These are phyloP conservation scores for Cystofilobasidium bisporidii DNA, from an alignment of 768 basidiomycete genomes.

Conservation along the genomic window DNA sequence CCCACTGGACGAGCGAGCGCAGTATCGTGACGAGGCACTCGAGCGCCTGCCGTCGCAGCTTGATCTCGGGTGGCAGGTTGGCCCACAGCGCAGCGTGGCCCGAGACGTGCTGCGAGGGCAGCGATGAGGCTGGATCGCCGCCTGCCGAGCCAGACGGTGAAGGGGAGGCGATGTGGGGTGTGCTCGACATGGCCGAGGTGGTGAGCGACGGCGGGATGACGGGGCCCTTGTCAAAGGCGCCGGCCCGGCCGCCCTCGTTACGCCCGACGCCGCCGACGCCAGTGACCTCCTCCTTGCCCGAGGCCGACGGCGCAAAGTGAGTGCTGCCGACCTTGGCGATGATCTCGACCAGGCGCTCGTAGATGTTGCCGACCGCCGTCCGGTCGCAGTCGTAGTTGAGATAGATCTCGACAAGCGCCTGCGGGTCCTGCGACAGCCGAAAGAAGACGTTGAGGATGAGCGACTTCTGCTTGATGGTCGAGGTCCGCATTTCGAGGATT, in stretches of 20 bases:
- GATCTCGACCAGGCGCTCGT: conserved; percentile 95
- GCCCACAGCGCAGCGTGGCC: conserved; percentile 48
- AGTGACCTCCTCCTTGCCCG: conserved; percentile 4
- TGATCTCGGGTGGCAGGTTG: conserved; percentile 57
- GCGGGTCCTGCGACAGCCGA: conserved; percentile 86
- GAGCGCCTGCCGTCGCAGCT: conserved; percentile 81
- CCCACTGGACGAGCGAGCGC: conserved; percentile 85
- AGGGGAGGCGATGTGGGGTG: background rate
- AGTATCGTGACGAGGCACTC: conserved; percentile 84
- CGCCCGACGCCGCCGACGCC: conserved; percentile 26
- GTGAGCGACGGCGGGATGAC: conserved; percentile 56
- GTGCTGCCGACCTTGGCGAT: conserved; percentile 79
- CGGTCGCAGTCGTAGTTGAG: conserved; percentile 98
- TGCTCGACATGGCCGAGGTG: conserved; percentile 42
- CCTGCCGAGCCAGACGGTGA: background rate
- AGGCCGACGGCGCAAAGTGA: conserved; percentile 39
- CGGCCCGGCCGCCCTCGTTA: conserved; percentile 16
- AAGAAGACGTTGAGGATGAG: conserved; percentile 76
- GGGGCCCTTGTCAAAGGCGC: conserved; percentile 32
- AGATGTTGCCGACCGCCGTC: conserved; percentile 89
- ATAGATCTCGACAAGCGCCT: conserved; percentile 94
- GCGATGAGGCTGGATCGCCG: background rate
- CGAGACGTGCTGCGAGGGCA: background rate
- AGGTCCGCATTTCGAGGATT: conserved; percentile 93
- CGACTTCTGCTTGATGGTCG: conserved; percentile 88